Evolutionary conservation across 1,284 basidiomycete genomes (phyloP).

Genomic region (Leccinum brunneo-olivaceum): DNA sequence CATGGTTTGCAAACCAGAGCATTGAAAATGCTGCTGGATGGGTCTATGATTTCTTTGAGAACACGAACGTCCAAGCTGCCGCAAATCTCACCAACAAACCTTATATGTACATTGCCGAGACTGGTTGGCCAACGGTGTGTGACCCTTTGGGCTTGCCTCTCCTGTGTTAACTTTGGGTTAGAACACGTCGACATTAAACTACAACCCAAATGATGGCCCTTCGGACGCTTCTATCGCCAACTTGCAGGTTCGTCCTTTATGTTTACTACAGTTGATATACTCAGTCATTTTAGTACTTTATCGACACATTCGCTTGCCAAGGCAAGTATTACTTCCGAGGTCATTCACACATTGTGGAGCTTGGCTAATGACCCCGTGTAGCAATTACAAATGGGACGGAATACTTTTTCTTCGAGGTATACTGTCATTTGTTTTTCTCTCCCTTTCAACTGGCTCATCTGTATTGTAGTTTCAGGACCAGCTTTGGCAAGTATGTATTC

Average conservation of each 20-base stretch:
- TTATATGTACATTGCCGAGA: conserved; percentile 35
- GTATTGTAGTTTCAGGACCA: conserved; percentile 74
- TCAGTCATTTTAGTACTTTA: conserved; percentile 46
- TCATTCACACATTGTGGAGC: neutral
- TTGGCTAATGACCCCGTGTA: conserved; percentile 13
- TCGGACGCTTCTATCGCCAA: conserved; percentile 63
- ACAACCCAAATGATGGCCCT: conserved; percentile 56
- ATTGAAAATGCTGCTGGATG: conserved; percentile 51
- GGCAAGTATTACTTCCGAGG: conserved; percentile 14
- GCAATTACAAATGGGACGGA: conserved; percentile 75
- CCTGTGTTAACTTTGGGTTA: conserved; percentile 21
- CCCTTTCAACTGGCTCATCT: conserved; percentile 2
- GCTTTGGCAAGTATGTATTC: conserved; percentile 63
- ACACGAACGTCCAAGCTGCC: conserved; percentile 24
- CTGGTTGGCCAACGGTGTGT: conserved; percentile 84
- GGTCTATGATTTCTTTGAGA: conserved; percentile 29
- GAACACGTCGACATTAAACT: conserved; percentile 49
- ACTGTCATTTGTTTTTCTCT: conserved; percentile 13
- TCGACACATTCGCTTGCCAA: conserved; percentile 84
- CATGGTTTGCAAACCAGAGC: conserved; percentile 75
- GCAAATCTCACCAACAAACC: conserved; percentile 26
- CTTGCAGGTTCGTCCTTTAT: conserved; percentile 45
- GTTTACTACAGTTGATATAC: conserved; percentile 1
- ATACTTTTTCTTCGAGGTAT: conserved; percentile 82
- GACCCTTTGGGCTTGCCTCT: neutral